Evolutionary conservation across 1,284 basidiomycete species (phyloP), one percentile per base, ranked within the genome.

Genomic region (Fomes fomentarius): DNA sequence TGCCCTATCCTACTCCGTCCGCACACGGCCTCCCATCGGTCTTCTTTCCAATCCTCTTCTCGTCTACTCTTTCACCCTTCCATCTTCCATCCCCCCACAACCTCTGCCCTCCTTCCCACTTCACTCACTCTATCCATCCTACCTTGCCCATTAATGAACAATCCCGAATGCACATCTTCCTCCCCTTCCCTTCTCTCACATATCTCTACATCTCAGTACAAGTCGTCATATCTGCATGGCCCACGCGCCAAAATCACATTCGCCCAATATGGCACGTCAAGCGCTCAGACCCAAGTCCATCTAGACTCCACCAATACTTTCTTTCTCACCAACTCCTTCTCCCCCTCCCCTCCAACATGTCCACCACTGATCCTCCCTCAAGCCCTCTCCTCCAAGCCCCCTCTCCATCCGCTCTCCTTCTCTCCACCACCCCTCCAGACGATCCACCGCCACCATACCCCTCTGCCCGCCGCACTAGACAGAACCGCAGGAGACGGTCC

Each of bases 381-480:
- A 50, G 30, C 9, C 47, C 54, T 15, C 28, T 51, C 39, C 47
- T 57, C 11, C 51, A 58, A 6, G 57, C 54, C 12, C 57, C 52
- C 19, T 50, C 57, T 8, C 52, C 60, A 14, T 47, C 52, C 3
- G 54, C 51, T 9, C 11, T 58, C 9, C 52, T 69, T 15, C 51
- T 69, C 11, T 62, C 62, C 2, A 60, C 63, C n/a, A 64, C 60
- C 12, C 54, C 58, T 6, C 61, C 66, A 15, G 46, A 66, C 3
- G 85, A 88, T 57, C 85, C 86, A 0, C 85, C 85, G 11, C 85
- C 85, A 0, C 86, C 85, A 0, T 89, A 88, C 66, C 86, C 84
- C 33, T 78, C 82, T 0, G 75, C 78, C 58, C 74, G 81, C n/a
- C 76, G 79, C 28, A 57, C 68, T 8, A 72, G 80, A 26, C 47